Conservation (phyloP, 345 rosid species). For the Heritiera fomes region DNA sequence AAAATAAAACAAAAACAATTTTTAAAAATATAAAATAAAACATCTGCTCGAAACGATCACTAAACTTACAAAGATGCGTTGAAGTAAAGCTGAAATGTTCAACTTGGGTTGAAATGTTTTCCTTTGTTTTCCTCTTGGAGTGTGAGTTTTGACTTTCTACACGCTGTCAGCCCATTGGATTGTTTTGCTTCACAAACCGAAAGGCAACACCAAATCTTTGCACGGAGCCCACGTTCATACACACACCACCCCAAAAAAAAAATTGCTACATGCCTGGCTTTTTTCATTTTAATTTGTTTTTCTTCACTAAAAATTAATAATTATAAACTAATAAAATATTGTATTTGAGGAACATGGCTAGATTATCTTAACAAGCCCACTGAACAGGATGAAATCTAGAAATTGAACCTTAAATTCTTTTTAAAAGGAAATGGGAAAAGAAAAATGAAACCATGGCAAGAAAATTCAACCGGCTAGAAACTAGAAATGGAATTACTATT, state of each 20-base stretch:
- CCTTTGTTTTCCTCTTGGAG: background rate
- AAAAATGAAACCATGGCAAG: too few relatives aligned
- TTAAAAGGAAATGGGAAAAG: too few relatives aligned
- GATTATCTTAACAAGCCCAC: background rate
- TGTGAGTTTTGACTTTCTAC: background rate
- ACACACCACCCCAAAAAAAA: background rate
- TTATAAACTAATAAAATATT: too few relatives aligned
- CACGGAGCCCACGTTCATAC: background rate
- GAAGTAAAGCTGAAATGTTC: too few relatives aligned
- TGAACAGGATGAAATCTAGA: background rate
- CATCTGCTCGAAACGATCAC: too few relatives aligned
- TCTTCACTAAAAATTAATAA: too few relatives aligned
- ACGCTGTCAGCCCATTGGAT: background rate
- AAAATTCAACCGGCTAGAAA: background rate
- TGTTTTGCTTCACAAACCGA: background rate
- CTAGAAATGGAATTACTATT: background rate
- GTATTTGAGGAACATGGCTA: too few relatives aligned
- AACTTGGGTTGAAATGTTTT: background rate
- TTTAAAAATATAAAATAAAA: too few relatives aligned
- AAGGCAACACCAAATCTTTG: background rate
- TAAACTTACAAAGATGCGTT: too few relatives aligned
- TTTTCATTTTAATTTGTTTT: background rate
- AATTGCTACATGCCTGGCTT: background rate
- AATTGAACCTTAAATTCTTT: background rate
- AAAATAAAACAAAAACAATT: too few relatives aligned